Base-by-base conservation (phyloP, 163 green algal species). In the Trebouxiophyceae sp. region DNA sequence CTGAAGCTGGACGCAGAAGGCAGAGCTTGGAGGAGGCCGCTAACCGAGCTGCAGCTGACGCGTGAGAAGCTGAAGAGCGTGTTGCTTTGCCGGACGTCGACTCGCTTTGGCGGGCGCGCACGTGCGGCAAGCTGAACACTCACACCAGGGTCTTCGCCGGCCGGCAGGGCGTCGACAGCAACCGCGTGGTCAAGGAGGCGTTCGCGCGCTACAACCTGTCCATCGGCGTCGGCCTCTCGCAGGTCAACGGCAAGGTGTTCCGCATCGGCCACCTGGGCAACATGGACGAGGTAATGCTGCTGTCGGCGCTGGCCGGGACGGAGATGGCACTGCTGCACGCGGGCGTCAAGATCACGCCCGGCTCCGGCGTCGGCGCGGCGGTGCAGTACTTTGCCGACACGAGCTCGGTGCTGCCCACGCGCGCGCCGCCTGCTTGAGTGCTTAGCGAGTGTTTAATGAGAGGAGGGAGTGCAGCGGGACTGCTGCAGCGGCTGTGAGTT, bases 231-330 rank as follows among this genome's bases (percentile, higher is more conserved):
- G 59, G 78, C 5, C 70, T 83, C 26, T 66, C 65, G 4, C 60
- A 72, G 44, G 75, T 85, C 5, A 69, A 73, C 30, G 78, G 78
- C 68, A 85, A 85, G 69, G 91, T 97, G 29, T 98, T 98, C 84
- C 83, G 93, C 59, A 98, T 98, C 64, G 93, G 93, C 3, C 93
- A 98, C 80, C 77, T 98, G 45, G 93, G 93, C 62, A 96, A 97
- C 81, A 96, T 96, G 80, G 95, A 98, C 71, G 93, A 98, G 87
- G 71, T 97, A 3, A 97, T 96, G 88, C 73, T 96, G 62, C 69
- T 81, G 44, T 76, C 73, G 8, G 93, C 91, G 24, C 73, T 98
- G 23, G 76, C 69, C n/a, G 93, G 92, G 5, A 80, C 84, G 2
- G 93, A 98, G 77, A 97, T 98, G 91, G 81, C 87, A 26, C 80